Evolutionary conservation across 2,329 filamentous ascomycete species (phyloP), one percentile per base, ranked within the genome.

Genomic region (Pseudogymnoascus sp.): DNA sequence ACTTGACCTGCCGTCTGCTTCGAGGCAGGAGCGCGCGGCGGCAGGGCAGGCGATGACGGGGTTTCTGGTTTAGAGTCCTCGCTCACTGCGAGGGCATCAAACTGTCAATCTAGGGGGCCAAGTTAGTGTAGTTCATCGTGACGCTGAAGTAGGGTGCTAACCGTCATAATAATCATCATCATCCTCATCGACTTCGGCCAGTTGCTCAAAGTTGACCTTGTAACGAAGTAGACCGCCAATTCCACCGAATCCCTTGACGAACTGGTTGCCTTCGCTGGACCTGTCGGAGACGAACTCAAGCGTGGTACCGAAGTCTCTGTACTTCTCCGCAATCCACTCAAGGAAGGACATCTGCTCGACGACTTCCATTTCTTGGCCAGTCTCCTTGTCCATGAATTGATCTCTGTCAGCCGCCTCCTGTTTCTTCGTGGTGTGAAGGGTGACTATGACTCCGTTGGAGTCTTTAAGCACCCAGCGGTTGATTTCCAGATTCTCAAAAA

Each of bases 131-230:
- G 35, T 50, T 53, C 13, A 42, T 10, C 2, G 38, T n/a, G 23
- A n/a, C 31, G 13, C n/a, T n/a, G n/a, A 21, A 15, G 15, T 33
- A 46, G 38, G 42, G 38, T 64, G 64, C 66, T 56, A 69, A 83
- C 83, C 85, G 77, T 90, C 88, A 80, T 93, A 91, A 82, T 96
- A 97, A 79, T 93, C 93, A 76, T 97, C 93, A 78, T 93, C 89
- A 76, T 95, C 90, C 77, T 96, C 93, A 74, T 89, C 87, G 74
- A 89, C 83, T 77, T 97, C 95, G 77, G 89, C 89, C 78, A 99
- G 85, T 79, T 99, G 96, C 80, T 99, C 96, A 80, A 99, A 99
- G 83, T 99, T 99, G 83, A 99, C 91, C 83, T 97, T 97, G 87
- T 99, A 99, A 71, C 95, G 92, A 75, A 99, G 87, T 73, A 99